Percentiles rank a stretch among this genome's conserved stretches.
Conservation (phyloP, 2,329 filamentous ascomycete species). For the Lasiodiplodia sp. region DNA sequence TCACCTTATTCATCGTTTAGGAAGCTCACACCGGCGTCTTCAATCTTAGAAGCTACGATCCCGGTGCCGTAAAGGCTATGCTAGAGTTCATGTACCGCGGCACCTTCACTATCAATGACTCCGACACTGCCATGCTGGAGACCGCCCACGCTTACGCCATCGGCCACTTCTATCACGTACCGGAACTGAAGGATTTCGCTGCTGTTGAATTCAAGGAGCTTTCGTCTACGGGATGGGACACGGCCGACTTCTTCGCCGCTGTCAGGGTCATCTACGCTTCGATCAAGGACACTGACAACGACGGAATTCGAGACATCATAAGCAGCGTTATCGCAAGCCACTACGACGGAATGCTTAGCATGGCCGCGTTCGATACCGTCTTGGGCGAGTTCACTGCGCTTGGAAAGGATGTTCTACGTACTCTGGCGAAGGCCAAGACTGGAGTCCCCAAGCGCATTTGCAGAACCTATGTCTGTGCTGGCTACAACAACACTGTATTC, state of each 20-base stretch:
- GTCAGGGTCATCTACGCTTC: not conserved
- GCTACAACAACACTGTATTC: too few relatives aligned
- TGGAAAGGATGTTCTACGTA: not conserved
- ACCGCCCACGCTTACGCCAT: not conserved
- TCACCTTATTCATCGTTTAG: not conserved
- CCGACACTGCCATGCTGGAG: not conserved
- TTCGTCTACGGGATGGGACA: not conserved
- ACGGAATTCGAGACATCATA: not conserved
- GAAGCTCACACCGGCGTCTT: conserved; percentile 50
- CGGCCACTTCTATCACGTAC: not conserved
- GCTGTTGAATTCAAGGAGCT: not conserved
- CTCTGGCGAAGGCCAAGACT: not conserved
- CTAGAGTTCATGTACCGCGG: conserved; percentile 84
- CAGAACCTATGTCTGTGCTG: too few relatives aligned
- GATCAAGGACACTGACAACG: not conserved
- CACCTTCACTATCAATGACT: conserved; percentile 65
- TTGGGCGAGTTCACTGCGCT: not conserved
- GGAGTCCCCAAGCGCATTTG: too few relatives aligned
- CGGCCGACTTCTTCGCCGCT: not conserved
- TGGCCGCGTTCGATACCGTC: not conserved
- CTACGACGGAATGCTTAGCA: not conserved
- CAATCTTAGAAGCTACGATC: conserved; percentile 69
- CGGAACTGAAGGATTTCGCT: not conserved
- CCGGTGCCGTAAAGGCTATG: conserved; percentile 78
- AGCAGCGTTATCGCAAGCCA: not conserved